Evolutionary conservation across 176 grass and related monocot genomes (phyloP), one percentile per base, ranked within the genome.

Genomic region (Musa beccarii): DNA sequence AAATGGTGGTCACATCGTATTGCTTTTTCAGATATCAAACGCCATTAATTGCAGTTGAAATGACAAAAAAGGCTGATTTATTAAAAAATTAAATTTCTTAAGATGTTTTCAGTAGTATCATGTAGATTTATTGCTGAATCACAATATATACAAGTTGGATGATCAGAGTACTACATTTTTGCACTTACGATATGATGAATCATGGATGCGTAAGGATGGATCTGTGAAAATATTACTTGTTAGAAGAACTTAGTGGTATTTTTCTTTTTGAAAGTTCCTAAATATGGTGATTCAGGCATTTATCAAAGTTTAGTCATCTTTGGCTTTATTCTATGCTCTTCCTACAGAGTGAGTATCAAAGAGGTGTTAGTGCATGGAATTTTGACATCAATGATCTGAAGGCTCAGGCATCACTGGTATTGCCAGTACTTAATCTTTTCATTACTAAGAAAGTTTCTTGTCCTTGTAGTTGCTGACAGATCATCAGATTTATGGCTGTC

Each of bases 361-460:
- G 95, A 68, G 95, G 95, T 70, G 95, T 98, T 80, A 98, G 95
- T 89, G 95, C 95, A 2, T 98, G 95, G 95, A 90, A 98, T 69
- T 98, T 98, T 12, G 95, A 98, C 86, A 89, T 98, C 17, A 90
- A 98, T 70, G 95, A 98, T 81, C 85, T 98, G 69, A 98, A 98
- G 86, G 82, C 90, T 59, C 95, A 98, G 89, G 95, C 95, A 87
- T 93, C 95, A 84, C 79, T 98, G 72, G 95, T 98, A 93, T 34
- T 51, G 69, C 14, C 76, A 51, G 20, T 43, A 43, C 34, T 43
- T 5, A 51, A 17, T 71, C 20, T 50, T 71, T 34, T 71, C 49
- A 14, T 14, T 50, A 14, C 24, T 16, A 11, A 71, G 43, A 51
- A 22, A 19, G 49, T 71, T 52, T 76, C 23, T 67, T 75, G 65